phyloP scores from a whole-genome alignment of 2,329 filamentous ascomycete species.

The Cyphellophora europaea region DNA sequence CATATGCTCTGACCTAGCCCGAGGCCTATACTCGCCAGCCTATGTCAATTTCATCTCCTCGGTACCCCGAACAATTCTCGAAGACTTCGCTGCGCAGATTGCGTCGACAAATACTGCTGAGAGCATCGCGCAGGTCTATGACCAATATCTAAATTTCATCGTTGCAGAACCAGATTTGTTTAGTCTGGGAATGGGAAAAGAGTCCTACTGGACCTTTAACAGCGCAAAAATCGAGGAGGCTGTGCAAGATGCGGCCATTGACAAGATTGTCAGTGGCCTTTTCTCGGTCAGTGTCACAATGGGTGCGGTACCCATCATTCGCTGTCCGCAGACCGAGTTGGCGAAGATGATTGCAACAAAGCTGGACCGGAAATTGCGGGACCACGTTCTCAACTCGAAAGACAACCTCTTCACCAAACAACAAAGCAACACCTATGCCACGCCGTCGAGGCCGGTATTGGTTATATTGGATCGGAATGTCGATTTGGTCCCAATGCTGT shows the following conservation, averaged over 20 bases:
- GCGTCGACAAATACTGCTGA: slow-evolving; percentile 77
- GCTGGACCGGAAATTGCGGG: slow-evolving; percentile 87
- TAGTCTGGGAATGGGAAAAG: slow-evolving; percentile 83
- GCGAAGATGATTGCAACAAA: slow-evolving; percentile 92
- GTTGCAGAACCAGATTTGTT: slow-evolving; percentile 94
- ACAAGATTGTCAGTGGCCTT: slow-evolving; percentile 88
- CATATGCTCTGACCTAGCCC: slow-evolving; percentile 78
- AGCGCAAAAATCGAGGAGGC: slow-evolving; percentile 85
- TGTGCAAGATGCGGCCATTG: slow-evolving; percentile 75
- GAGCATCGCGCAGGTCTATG: slow-evolving; percentile 82
- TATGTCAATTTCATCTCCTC: slow-evolving; percentile 97
- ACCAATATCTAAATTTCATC: slow-evolving; percentile 96
- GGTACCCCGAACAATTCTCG: slow-evolving; percentile 77
- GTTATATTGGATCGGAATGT: slow-evolving; percentile 93
- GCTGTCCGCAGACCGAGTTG: slow-evolving; percentile 84
- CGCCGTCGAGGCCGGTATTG: slow-evolving; percentile 73
- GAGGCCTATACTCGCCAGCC: slow-evolving; percentile 81
- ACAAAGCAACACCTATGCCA: slow-evolving; percentile 41
- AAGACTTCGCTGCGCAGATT: slow-evolving; percentile 88
- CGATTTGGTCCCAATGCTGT: slow-evolving; percentile 96
- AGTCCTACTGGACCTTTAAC: slow-evolving; percentile 70
- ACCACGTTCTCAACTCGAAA: slow-evolving; percentile 95
- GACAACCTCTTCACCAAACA: slow-evolving; percentile 87
- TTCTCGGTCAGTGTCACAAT: slow-evolving; percentile 98
- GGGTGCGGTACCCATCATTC: slow-evolving; percentile 91